A percentile compares a stretch with the other conserved stretches of the same genome.
Conservation (phyloP, 192 early-diverging fungal genomes). For the Gigaspora rosea region DNA sequence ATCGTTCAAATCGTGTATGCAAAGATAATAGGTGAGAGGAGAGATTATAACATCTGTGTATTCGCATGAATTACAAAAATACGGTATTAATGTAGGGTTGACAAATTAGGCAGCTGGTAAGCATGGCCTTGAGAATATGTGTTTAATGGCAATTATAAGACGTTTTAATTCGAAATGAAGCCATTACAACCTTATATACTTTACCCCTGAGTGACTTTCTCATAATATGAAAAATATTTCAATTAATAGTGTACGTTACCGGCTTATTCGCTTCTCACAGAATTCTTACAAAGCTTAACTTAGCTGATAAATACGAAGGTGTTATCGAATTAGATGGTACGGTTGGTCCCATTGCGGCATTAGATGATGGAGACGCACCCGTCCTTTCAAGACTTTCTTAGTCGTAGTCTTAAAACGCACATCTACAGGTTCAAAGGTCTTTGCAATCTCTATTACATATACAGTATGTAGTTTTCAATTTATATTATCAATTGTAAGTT, state of each 20-base stretch:
- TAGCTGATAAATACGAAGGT: slow-evolving; percentile 97
- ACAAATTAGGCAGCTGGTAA: slow-evolving; percentile 96
- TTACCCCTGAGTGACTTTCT: too few species aligned
- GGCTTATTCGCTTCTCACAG: slow-evolving; percentile 97
- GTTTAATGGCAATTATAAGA: background rate
- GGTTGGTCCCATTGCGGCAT: slow-evolving; percentile 81
- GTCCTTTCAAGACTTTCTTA: slow-evolving; percentile 97
- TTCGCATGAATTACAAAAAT: slow-evolving; percentile 94
- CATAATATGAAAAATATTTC: background rate
- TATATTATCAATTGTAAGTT: too few species aligned
- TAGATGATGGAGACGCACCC: slow-evolving; percentile 90
- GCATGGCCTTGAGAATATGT: background rate
- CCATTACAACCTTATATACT: slow-evolving; percentile 23
- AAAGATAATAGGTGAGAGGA: too few species aligned
- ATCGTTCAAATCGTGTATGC: too few species aligned
- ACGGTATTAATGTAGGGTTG: slow-evolving; percentile 96
- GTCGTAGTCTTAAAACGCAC: slow-evolving; percentile 96
- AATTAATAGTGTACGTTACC: slow-evolving; percentile 83
- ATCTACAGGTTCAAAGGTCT: slow-evolving; percentile 96
- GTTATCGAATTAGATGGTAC: slow-evolving; percentile 88
- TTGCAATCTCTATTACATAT: too few species aligned
- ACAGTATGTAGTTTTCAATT: too few species aligned
- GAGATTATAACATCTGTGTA: slow-evolving; percentile 95
- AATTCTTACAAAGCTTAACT: slow-evolving; percentile 90
- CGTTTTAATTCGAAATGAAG: background rate